Percentiles rank a stretch among this genome's conserved stretches.
phyloP scores from a whole-genome alignment of 352 stramenopile genomes.

The Phytophthora niederhauseri region DNA sequence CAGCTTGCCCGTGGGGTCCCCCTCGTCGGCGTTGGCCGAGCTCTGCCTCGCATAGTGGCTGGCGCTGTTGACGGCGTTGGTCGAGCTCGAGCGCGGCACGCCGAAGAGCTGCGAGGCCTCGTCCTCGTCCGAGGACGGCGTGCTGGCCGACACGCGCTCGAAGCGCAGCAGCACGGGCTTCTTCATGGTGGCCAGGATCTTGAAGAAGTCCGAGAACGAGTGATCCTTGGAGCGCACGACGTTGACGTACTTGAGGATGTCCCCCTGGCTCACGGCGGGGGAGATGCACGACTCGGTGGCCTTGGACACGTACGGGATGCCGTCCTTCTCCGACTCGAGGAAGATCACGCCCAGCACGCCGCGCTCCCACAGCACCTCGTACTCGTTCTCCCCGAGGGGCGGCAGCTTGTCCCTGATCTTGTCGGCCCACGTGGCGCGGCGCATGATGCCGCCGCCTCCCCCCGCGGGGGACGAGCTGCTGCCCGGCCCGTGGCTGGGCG shows the following conservation, averaged over 20 bases:
- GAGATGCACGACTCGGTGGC: conserved; percentile 89
- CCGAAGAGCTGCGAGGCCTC: conserved; percentile 47
- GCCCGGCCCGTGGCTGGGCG: neutral
- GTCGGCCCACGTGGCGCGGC: conserved; percentile 72
- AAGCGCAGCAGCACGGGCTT: conserved; percentile 89
- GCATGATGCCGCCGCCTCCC: conserved; percentile 17
- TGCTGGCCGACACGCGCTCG: conserved; percentile 57
- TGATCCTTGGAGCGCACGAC: conserved; percentile 86
- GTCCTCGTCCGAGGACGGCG: conserved; percentile 58
- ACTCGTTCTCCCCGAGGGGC: conserved; percentile 77
- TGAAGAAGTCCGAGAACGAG: conserved; percentile 91
- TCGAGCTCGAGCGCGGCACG: conserved; percentile 50
- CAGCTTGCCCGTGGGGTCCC: conserved; percentile 37
- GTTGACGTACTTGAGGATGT: conserved; percentile 89
- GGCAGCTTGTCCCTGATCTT: conserved; percentile 84
- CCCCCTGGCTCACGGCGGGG: conserved; percentile 62
- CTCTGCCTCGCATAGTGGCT: conserved; percentile 39
- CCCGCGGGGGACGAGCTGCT: conserved; percentile 25
- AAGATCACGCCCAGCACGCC: conserved; percentile 89
- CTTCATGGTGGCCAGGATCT: conserved; percentile 91
- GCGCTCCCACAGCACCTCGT: conserved; percentile 88
- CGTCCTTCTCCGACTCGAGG: conserved; percentile 84
- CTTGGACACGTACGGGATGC: conserved; percentile 88
- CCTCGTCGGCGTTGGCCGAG: conserved; percentile 24
- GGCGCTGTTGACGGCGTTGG: conserved; percentile 41